Evolutionary conservation across 805 yeast species (phyloP), one percentile per base, ranked within the genome.

Genomic region (Blastobotrys attinorum): DNA sequence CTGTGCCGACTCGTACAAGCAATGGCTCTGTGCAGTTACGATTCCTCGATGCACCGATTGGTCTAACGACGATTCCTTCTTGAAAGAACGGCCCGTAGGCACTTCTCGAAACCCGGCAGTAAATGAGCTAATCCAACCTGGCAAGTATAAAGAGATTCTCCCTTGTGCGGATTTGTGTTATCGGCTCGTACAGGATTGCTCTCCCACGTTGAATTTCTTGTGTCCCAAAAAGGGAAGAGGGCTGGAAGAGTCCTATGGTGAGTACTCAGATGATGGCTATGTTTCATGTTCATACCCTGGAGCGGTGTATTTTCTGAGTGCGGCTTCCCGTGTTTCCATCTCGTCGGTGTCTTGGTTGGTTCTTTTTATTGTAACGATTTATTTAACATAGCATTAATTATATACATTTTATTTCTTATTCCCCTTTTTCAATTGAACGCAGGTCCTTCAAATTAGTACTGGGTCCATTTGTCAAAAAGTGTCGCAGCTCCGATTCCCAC

Each of bases 21-120:
- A 80, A 54, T 90, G 98, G 98, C 70, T 92, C 16, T 90, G 98
- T 63, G 72, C 94, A 0, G 86, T 87, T 3, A 70, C 87, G 0
- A 84, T 90, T 4, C 97, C 97, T 0, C 68, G 97, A 23, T 90
- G 98, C 55, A 70, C 85, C 1, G 78, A 66, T 39, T 56, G 59
- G 58, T 27, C 56, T n/a, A 44, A 47, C 36, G 43, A 49, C 35
- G 56, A 55, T 4, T 25, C 55, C 2, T 65, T 51, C 32, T 82
- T 11, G 50, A 59, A 11, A 58, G 73, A 54, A 22, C 67, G 94
- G 27, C 60, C 64, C 2, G 65, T 65, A 3, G 70, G 70, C 13
- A 60, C 67, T 3, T 79, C 84, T 8, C 71, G 98, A 49, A 84
- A 75, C 53, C 63, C 65, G 3, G 75, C 73, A 49, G 70, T 90